These are phyloP conservation scores for Vitis cinerea DNA, from an alignment of 164 flowering plant species.

Conservation along the genomic window DNA sequence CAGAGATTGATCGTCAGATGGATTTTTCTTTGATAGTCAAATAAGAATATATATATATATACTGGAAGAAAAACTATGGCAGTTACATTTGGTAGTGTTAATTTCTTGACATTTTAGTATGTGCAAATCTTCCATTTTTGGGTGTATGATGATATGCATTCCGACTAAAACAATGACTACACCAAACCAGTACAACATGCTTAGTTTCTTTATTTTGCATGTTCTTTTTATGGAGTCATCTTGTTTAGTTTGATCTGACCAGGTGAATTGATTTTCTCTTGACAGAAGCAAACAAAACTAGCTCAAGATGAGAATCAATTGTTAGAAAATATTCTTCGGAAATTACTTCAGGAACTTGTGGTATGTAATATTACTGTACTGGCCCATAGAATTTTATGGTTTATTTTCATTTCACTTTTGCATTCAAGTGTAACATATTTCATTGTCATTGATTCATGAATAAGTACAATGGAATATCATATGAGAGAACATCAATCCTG, in stretches of 20 bases:
- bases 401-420: neutral
- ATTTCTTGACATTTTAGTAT: neutral
- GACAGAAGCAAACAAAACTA: conserved; percentile 83
- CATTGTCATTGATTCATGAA: too few species aligned
- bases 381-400: neutral
- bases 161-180: neutral
- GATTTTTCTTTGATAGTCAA: too few species aligned
- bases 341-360: conserved; percentile 87
- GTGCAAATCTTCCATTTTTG: neutral
- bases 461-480: too few species aligned
- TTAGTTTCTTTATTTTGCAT: neutral
- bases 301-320: conserved; percentile 91
- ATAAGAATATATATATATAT: too few species aligned
- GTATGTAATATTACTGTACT: conserved; percentile 38
- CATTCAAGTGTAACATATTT: too few species aligned
- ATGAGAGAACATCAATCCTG: too few species aligned
- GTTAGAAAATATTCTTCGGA: conserved; percentile 87
- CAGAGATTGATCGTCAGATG: neutral
- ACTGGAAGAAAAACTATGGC: neutral
- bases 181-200: neutral
- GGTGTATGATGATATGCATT: neutral
- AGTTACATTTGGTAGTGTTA: neutral
- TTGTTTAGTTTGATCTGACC: neutral
- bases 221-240: neutral
- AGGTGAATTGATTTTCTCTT: conserved; percentile 7